Evolutionary conservation across 2,329 filamentous ascomycete genomes (phyloP).

Genomic region (Diatrype stigma): DNA sequence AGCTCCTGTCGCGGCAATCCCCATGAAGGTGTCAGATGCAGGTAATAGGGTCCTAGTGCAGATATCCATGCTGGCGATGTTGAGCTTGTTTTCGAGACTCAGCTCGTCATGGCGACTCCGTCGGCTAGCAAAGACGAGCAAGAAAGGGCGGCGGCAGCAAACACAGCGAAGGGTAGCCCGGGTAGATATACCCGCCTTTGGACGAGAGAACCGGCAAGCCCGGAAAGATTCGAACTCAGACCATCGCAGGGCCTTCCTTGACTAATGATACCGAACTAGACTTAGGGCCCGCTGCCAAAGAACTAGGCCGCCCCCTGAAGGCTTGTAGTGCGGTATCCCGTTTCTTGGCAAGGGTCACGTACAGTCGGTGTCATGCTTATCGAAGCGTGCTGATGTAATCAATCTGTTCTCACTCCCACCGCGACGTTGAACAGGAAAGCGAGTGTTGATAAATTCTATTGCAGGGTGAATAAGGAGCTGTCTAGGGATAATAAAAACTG

Average conservation of each 20-base stretch:
- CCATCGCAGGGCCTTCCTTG: neutral
- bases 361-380: neutral
- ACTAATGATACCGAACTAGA: neutral
- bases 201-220: neutral
- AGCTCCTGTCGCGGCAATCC: neutral
- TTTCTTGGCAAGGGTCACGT: neutral
- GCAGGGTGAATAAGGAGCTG: too few species aligned
- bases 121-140: neutral
- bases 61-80: conserved; percentile 2
- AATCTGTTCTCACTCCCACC: too few species aligned
- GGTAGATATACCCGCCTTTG: neutral
- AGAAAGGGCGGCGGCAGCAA: too few species aligned
- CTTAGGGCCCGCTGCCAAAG: neutral
- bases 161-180: neutral
- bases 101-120: neutral
- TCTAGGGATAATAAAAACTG: too few species aligned
- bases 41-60: conserved; percentile 1
- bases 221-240: neutral
- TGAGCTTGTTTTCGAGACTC: too few species aligned
- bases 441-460: too few species aligned
- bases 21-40: neutral
- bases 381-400: neutral
- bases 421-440: too few species aligned
- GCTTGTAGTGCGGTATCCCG: neutral
- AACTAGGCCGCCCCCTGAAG: too few species aligned